Conservation (phyloP, 2,329 filamentous ascomycete genomes). For the Tolypocladium tropicale region DNA sequence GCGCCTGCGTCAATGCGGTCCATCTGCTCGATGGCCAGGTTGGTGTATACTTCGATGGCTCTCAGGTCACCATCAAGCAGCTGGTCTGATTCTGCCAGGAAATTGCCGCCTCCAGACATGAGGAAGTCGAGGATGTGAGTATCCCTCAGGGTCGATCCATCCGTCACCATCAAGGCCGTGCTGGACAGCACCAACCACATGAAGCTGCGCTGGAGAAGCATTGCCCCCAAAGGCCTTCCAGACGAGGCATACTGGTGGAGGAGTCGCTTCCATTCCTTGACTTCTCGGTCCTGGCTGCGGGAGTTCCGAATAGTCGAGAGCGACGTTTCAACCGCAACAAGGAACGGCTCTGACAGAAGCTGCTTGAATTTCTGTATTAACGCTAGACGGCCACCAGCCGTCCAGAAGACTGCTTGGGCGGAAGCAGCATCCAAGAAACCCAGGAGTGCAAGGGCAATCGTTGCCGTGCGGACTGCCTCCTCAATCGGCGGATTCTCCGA, state of each 20-base stretch:
- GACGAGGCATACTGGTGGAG: constrained; percentile 71
- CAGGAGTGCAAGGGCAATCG: constrained; percentile 73
- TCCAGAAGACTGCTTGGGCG: constrained; percentile 73
- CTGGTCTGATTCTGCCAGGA: constrained; percentile 20
- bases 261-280: constrained; percentile 83
- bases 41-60: constrained; percentile 54
- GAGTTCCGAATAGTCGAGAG: constrained; percentile 84
- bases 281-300: constrained; percentile 49
- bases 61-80: constrained; percentile 41
- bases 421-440: constrained; percentile 83
- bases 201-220: constrained; percentile 83
- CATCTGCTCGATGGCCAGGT: constrained; percentile 73
- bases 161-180: constrained; percentile 61
- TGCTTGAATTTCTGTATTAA: constrained; percentile 62
- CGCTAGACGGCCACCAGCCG: constrained; percentile 57
- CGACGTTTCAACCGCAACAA: constrained; percentile 78
- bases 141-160: constrained; percentile 46
- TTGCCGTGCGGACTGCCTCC: constrained; percentile 59
- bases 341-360: constrained; percentile 73
- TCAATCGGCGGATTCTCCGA: constrained; percentile 51
- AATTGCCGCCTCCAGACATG: constrained; percentile 44
- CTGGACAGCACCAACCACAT: constrained; percentile 74
- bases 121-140: constrained; percentile 65
- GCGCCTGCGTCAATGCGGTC: constrained; percentile 77
- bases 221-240: constrained; percentile 76